Base-by-base conservation (phyloP, 495 filamentous ascomycete genomes). In the Hypomontagnella monticulosa region DNA sequence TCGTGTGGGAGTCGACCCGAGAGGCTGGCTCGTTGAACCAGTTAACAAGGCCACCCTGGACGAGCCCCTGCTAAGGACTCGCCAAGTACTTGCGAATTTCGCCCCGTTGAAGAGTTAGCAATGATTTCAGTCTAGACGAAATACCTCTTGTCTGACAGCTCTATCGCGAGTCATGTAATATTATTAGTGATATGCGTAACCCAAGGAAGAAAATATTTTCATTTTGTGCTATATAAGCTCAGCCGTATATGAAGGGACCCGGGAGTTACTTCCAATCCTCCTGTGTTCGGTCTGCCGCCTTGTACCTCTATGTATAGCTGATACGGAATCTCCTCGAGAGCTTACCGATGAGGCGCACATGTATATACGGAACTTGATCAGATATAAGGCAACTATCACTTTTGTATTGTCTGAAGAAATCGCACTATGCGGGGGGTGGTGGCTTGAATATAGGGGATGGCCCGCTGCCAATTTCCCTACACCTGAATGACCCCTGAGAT, bases 341-440 rank as follows among this genome's bases (percentile, higher is more conserved):
- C 56, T 16, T 38, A 15, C 9, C 8, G 18, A 37, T 38, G 6
- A 27, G 9, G 50, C 16, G 4, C 27, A 1, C 14, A 36, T 37
- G 15, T 18, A 20, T 52, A 4, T 14, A 14, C 14, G 16, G 12
- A 14, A 23, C 30, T 51, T 23, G 4, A 32, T 43, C 10, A 27
- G 41, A 48, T 53, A 34, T 56, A 51, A 38, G 20, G 32, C 38
- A 41, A 57, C 36, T 27, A 37, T 50, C 11, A 37, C 41, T 19
- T 19, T 32, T 15, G 10, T 34, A 16, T 37, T 19, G 18, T 27
- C 14, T 46, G 38, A 41, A 37, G 23, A 19, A 38, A 50, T 54
- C 55, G 37, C 49, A 60, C 52, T 61, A 57, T 61, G 63, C 57
- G 63, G 57, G 63, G 57, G 57, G 30, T 42, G 44, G 49, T 19